Evolutionary conservation across 257 asterid genomes (phyloP).

Genomic region (Solanum tacnaense): DNA sequence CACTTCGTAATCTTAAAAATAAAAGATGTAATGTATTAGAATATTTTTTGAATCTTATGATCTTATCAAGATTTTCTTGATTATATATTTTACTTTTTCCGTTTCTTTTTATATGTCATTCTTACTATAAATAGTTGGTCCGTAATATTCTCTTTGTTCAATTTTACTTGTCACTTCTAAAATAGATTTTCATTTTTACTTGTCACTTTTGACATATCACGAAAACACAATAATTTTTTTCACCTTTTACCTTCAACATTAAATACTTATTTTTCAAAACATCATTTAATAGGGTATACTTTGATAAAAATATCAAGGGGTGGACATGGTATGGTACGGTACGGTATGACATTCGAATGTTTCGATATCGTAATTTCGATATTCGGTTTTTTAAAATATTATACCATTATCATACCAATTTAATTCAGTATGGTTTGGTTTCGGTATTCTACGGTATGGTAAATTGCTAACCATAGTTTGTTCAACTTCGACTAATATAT

Average conservation of each 20-base stretch:
- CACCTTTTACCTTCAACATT: background rate
- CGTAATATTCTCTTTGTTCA: background rate
- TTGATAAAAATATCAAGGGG: background rate
- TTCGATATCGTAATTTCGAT: no score
- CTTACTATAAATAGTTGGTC: background rate
- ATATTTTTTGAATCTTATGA: no score
- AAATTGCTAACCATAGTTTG: background rate
- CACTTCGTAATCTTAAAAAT: no score
- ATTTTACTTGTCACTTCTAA: no score
- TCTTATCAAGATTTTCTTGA: no score
- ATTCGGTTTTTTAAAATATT: no score
- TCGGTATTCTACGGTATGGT: background rate
- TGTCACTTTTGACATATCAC: background rate
- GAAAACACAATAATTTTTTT: background rate
- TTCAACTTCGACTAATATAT: no score
- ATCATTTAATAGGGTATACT: background rate
- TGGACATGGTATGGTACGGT: background rate
- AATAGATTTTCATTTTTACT: no score
- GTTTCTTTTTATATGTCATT: no score
- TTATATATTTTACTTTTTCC: no score
- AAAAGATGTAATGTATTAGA: background rate
- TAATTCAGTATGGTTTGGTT: background rate
- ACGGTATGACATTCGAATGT: background rate
- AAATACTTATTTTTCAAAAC: background rate
- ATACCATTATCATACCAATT: no score